A percentile compares a stretch with the other conserved stretches of the same genome.
These are phyloP conservation scores for Russula olivacea DNA, from an alignment of 768 basidiomycete species.

Conservation along the genomic window DNA sequence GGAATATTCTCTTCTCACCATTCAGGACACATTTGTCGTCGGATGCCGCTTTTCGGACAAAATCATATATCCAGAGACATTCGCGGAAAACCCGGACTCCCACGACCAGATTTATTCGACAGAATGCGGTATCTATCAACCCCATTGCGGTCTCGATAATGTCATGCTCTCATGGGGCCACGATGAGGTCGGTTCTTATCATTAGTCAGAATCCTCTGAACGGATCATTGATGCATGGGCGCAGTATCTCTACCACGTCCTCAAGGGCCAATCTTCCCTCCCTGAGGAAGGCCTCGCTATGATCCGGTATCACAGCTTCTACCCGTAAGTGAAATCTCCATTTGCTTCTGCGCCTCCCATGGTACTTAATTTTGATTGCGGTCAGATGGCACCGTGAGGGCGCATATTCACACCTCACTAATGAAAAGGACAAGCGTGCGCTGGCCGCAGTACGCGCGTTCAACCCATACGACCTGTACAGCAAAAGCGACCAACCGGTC, in stretches of 20 bases:
- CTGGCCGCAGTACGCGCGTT: conserved; percentile 77
- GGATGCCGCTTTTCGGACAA: conserved; percentile 84
- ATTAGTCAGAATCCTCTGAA: conserved; percentile 10
- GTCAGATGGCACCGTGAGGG: conserved; percentile 82
- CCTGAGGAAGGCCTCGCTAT: conserved; percentile 81
- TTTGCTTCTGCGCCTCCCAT: not conserved
- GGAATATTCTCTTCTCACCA: conserved; percentile 2
- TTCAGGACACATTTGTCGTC: conserved; percentile 68
- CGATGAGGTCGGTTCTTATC: conserved; percentile 60
- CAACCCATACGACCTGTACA: conserved; percentile 94
- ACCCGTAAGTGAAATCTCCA: conserved; percentile 49
- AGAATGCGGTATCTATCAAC: conserved; percentile 67
- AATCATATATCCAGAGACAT: conserved; percentile 76
- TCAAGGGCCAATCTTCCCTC: conserved; percentile 76
- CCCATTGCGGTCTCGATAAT: conserved; percentile 76
- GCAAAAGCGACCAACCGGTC: conserved; percentile 72
- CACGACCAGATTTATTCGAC: conserved; percentile 61
- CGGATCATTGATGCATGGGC: conserved; percentile 1
- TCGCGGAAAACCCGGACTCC: conserved; percentile 65
- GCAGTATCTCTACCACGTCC: conserved; percentile 77
- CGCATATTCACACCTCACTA: conserved; percentile 75
- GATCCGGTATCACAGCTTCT: conserved; percentile 95
- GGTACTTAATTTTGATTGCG: not conserved
- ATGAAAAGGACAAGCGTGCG: conserved; percentile 57
- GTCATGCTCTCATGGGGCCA: conserved; percentile 91